These are phyloP conservation scores for Fusarium sp. DNA, from an alignment of 2,329 filamentous ascomycete species.

Conservation along the genomic window DNA sequence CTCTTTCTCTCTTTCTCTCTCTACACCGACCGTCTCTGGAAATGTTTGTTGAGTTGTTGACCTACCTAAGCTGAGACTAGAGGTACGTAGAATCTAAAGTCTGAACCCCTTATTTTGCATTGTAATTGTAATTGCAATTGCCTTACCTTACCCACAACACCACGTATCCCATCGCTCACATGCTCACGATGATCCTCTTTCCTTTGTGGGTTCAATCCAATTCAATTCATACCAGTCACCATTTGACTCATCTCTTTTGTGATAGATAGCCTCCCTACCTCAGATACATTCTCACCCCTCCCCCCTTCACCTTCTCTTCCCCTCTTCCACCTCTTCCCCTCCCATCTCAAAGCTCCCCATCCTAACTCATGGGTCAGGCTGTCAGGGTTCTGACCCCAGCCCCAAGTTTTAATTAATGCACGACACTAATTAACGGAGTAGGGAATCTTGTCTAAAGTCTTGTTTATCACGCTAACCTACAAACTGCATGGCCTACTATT, in stretches of 20 bases:
- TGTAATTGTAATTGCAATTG: background rate
- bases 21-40: background rate
- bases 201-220: background rate
- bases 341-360: background rate
- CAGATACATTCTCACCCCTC: too few species aligned
- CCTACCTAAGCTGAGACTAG: background rate
- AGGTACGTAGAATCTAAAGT: background rate
- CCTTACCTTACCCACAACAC: conserved; percentile 12
- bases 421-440: conserved; percentile 1
- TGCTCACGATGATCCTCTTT: background rate
- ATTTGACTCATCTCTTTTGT: conserved; percentile 4
- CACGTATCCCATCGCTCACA: background rate
- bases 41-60: conserved; percentile 11
- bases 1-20: background rate
- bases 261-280: background rate
- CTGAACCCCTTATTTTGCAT: background rate
- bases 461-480: conserved; percentile 3
- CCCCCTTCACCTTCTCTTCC: too few species aligned
- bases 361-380: background rate
- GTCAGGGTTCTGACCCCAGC: conserved; percentile 6
- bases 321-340: too few species aligned
- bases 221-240: background rate
- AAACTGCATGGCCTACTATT: background rate
- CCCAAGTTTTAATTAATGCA: conserved; percentile 9
- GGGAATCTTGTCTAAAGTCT: conserved; percentile 7